Percentiles rank a stretch among this genome's conserved stretches.
phyloP scores from a whole-genome alignment of 2,329 filamentous ascomycete species.

The Paramyrothecium roridum region DNA sequence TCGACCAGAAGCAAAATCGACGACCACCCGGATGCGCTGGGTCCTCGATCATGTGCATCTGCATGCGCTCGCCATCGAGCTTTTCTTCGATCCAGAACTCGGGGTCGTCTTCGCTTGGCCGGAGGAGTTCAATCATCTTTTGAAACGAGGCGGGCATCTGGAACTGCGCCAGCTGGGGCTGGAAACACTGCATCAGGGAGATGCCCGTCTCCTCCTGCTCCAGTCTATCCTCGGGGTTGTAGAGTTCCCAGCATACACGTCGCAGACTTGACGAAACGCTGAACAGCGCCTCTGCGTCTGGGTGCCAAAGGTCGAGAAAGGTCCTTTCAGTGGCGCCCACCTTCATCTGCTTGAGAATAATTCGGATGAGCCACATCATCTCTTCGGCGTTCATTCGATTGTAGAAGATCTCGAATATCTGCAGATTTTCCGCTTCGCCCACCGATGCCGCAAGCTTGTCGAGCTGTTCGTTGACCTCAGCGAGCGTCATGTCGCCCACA shows the following conservation, averaged over 20 bases:
- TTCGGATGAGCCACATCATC: slow-evolving; percentile 90
- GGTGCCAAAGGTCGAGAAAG: slow-evolving; percentile 79
- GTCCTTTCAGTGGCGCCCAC: slow-evolving; percentile 83
- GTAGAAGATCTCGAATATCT: slow-evolving; percentile 82
- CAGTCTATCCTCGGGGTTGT: slow-evolving; percentile 68
- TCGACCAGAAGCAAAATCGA: slow-evolving; percentile 85
- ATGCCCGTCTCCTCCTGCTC: slow-evolving; percentile 74
- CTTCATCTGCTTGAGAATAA: slow-evolving; percentile 78
- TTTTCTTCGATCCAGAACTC: slow-evolving; percentile 99
- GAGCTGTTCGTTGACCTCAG: slow-evolving; percentile 82
- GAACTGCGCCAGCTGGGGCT: slow-evolving; percentile 91
- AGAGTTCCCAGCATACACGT: slow-evolving; percentile 91
- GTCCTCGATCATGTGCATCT: slow-evolving; percentile 85
- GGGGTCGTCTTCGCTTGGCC: slow-evolving; percentile 64
- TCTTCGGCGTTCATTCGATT: slow-evolving; percentile 90
- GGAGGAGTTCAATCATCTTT: slow-evolving; percentile 69
- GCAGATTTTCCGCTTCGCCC: slow-evolving; percentile 80
- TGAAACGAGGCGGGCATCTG: slow-evolving; percentile 76
- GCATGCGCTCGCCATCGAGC: slow-evolving; percentile 94
- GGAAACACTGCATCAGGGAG: slow-evolving; percentile 88
- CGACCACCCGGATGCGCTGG: slow-evolving; percentile 63
- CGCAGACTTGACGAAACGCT: slow-evolving; percentile 88
- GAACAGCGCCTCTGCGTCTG: slow-evolving; percentile 74
- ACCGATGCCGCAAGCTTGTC: slow-evolving; percentile 73
- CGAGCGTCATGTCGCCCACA: slow-evolving; percentile 77